These are phyloP conservation scores for Blastobotrys ciferrii DNA, from an alignment of 1,139 yeast genomes.

Conservation along the genomic window DNA sequence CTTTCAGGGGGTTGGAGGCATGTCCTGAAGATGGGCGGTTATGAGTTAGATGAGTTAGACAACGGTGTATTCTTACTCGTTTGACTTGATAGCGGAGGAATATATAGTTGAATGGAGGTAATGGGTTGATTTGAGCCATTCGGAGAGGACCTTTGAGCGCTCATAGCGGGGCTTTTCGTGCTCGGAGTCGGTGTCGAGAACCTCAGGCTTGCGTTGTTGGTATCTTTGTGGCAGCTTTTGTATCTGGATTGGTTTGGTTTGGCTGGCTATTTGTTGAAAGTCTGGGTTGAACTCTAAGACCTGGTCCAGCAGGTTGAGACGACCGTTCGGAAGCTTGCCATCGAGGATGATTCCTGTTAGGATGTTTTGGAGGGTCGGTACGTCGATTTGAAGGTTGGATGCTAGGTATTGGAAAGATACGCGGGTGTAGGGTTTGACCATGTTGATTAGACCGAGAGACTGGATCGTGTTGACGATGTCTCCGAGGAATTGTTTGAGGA, in stretches of 20 bases:
- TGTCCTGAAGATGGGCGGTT: no score
- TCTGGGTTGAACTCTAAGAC: conserved; percentile 17
- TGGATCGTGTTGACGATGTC: conserved; percentile 38
- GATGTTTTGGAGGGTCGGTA: conserved; percentile 41
- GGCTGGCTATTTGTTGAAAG: not conserved
- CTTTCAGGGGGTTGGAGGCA: no score
- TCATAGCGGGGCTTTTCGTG: conserved; percentile 1
- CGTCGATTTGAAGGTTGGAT: conserved; percentile 27
- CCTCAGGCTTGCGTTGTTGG: not conserved
- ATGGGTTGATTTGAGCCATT: not conserved
- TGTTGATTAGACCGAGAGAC: conserved; percentile 37
- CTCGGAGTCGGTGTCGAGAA: conserved; percentile 1
- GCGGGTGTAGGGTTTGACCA: conserved; percentile 42
- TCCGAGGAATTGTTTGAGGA: conserved; percentile 32
- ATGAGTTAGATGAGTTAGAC: no score
- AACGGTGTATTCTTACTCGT: not conserved
- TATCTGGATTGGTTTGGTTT: not conserved
- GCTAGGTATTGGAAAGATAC: conserved; percentile 38
- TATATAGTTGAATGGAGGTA: not conserved
- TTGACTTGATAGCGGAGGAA: not conserved
- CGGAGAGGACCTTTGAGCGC: not conserved
- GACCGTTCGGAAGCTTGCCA: conserved; percentile 45
- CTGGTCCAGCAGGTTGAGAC: conserved; percentile 41
- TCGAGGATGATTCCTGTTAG: conserved; percentile 46
- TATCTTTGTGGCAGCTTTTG: conserved; percentile 7